Evolutionary conservation across 805 yeast species (phyloP), one percentile per base, ranked within the genome.

Genomic region (Zygosaccharomyces siamensis): DNA sequence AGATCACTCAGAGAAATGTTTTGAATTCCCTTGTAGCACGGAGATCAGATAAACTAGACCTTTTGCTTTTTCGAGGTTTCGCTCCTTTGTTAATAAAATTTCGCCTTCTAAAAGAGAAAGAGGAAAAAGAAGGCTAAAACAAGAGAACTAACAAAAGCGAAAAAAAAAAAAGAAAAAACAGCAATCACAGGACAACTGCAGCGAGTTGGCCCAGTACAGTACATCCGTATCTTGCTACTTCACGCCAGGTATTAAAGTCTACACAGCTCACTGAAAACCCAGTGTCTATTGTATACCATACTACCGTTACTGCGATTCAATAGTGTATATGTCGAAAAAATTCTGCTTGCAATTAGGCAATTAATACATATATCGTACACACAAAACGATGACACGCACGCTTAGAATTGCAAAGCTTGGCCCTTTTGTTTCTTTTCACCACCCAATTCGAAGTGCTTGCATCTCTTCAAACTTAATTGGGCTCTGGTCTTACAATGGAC

Each of bases 401-500:
- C 77, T 86, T 86, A 93, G 80, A 93, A 93, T 84, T 93, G 99
- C 78, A 93, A 85, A 78, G 99, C 99, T 81, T 89, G 97, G 78
- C 99, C 99, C 89, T 93, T 93, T 82, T 93, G 97, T 82, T 93
- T 93, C 88, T 87, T 93, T 84, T 93, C 99, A 83, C 99, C 99
- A 85, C 99, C 99, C 75, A 93, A 89, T 83, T 93, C 99, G 79
- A 93, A 93, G 83, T 93, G 99, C 93, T 93, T 93, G 86, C 98
- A 93, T 84, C 99, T 89, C 93, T 93, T 93, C 78, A 93, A 83
- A 57, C 96, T 74, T 67, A 93, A 83, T 83, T 93, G 99, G 71
- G 95, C 85, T 86, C 89, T 93, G 81, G 97, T 86, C 89, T 93
- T 93, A 81, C 99, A 93, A 69, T 76, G 81, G 69, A 90, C 89